Evolutionary conservation across 768 basidiomycete species (phyloP), one percentile per base, ranked within the genome.

Genomic region (Tylopilus balloui): DNA sequence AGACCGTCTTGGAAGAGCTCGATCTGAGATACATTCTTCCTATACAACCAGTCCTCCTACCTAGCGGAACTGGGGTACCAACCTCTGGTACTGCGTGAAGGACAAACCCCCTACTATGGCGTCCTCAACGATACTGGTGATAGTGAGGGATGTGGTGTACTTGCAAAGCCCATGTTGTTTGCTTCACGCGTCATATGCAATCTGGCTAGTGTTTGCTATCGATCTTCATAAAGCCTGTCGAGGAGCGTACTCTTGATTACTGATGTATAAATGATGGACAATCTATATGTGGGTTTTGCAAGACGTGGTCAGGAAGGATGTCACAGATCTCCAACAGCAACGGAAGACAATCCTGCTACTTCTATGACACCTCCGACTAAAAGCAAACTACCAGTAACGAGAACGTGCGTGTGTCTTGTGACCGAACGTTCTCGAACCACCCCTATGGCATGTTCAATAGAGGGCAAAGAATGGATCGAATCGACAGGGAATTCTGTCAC

Each of bases 291-390:
- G 24, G 19, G 31, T 25, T 21, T 20, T 10, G 12, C 19, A 24
- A 17, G 15, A 20, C 3, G 19, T 14, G 36, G 13, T 15, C 15
- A 42, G 14, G 6, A 21, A 13, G 20, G 11, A 28, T 3, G 11
- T 34, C 46, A 63, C 27, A 65, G 51, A 52, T 63, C 60, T 64
- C 69, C 84, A 45, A 91, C 69, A 28, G 84, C 84, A 48, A 77
- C 71, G 27, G 83, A 77, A n/a, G 86, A 79, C 34, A 98, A 65
- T 19, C 83, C 86, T 15, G 92, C 88, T 13, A 90, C 92, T 63
- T 97, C 95, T 46, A 98, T 86, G 12, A 93, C 74, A 2, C 96
- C 96, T 17, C 96, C 96, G 7, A 98, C 84, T 14, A 99, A 78
- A 69, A 94, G 94, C 54, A 99, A 66, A 67, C 92, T 96, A 4